A percentile compares a stretch with the other conserved stretches of the same genome.
Conservation (phyloP, 192 early-diverging fungal genomes). For the Backusella australiensis region DNA sequence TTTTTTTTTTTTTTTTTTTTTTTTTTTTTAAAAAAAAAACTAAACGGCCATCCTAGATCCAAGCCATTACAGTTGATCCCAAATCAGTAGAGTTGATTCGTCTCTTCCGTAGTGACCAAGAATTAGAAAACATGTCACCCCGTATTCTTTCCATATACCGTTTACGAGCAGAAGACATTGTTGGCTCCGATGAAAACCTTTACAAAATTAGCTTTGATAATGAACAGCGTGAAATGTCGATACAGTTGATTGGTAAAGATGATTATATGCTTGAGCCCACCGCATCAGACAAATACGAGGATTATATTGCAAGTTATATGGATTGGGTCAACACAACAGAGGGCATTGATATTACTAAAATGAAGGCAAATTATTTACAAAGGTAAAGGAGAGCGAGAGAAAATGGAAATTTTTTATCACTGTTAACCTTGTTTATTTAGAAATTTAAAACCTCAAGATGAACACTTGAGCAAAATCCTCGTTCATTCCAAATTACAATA, state of each 20-base stretch:
- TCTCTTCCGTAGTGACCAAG: slow-evolving; percentile 60
- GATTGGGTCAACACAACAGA: slow-evolving; percentile 78
- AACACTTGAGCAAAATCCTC: slow-evolving; percentile 54
- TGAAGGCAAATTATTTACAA: slow-evolving; percentile 73
- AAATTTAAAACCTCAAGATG: slow-evolving; percentile 28
- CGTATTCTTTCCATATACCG: slow-evolving; percentile 33
- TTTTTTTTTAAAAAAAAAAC: too few relatives aligned
- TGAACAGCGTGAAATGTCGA: slow-evolving; percentile 80
- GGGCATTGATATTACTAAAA: slow-evolving; percentile 54
- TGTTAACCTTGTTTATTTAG: not conserved
- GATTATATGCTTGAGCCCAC: slow-evolving; percentile 70
- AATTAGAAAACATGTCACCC: slow-evolving; percentile 34
- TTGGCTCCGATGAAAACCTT: slow-evolving; percentile 39
- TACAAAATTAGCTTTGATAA: slow-evolving; percentile 44
- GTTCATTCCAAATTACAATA: slow-evolving; percentile 83
- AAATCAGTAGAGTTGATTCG: slow-evolving; percentile 64
- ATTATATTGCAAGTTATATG: slow-evolving; percentile 95
- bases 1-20: too few relatives aligned
- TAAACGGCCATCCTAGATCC: slow-evolving; percentile 1
- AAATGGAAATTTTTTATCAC: too few relatives aligned
- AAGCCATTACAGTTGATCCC: slow-evolving; percentile 50
- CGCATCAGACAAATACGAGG: slow-evolving; percentile 90
- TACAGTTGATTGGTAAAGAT: slow-evolving; percentile 37
- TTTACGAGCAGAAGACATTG: slow-evolving; percentile 31
- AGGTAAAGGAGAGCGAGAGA: slow-evolving; percentile 45